phyloP scores from a whole-genome alignment of 495 filamentous ascomycete species.

The Trypethelium eluteriae region DNA sequence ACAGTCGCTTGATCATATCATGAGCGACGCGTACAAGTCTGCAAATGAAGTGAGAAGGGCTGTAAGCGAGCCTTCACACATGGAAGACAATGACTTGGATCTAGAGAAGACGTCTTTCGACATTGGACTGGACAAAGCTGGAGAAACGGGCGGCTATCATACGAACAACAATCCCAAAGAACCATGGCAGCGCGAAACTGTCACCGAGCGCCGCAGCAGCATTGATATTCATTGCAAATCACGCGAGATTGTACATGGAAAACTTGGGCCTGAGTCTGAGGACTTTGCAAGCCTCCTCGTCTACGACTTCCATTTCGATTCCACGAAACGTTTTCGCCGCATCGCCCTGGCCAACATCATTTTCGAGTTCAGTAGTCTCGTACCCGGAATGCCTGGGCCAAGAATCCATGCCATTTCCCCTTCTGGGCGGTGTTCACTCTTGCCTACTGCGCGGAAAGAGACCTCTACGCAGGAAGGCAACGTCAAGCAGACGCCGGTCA shows the following conservation, averaged over 20 bases:
- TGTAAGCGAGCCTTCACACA: no score
- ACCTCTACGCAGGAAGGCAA: neutral
- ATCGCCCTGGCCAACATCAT: neutral
- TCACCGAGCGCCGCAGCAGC: neutral
- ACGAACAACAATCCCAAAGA: neutral
- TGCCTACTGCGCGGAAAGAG: neutral
- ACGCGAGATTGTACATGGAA: neutral
- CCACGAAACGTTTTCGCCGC: neutral
- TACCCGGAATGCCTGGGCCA: neutral
- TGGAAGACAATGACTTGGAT: no score
- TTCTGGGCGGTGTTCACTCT: neutral
- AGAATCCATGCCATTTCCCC: neutral
- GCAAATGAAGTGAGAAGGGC: no score
- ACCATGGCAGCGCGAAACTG: neutral
- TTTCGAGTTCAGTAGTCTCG: neutral
- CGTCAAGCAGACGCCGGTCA: neutral
- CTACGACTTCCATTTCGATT: neutral
- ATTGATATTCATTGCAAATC: neutral
- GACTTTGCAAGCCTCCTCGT: neutral
- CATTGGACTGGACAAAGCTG: neutral
- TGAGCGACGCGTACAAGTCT: no score
- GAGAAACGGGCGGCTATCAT: neutral
- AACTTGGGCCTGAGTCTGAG: neutral
- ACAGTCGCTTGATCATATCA: no score
- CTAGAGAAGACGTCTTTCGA: neutral